phyloP scores from a whole-genome alignment of 2,329 filamentous ascomycete genomes.

The Penicillium verrucosum region DNA sequence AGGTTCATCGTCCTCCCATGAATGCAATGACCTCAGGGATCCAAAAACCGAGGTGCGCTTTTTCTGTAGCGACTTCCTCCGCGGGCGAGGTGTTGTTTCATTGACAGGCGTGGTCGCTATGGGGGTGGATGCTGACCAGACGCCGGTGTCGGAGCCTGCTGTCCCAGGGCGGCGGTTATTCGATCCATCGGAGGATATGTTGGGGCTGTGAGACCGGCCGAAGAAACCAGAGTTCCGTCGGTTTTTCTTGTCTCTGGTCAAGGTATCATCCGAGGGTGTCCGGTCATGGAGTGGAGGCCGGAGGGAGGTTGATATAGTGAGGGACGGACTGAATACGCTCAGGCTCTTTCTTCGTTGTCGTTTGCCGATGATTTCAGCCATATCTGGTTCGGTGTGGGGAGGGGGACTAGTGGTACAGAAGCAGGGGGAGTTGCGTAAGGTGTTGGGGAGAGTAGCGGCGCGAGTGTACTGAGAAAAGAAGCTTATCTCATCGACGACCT shows the following conservation, averaged over 20 bases:
- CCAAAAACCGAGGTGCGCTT: conserved; percentile 57
- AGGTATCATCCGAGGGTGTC: conserved; percentile 38
- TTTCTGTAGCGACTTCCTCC: conserved; percentile 46
- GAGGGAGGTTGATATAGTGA: conserved; percentile 22
- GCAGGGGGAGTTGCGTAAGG: conserved; percentile 2
- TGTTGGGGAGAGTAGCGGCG: conserved; percentile 6
- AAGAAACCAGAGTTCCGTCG: conserved; percentile 43
- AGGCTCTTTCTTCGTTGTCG: conserved; percentile 38
- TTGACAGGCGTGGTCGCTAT: conserved; percentile 12
- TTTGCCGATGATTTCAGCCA: conserved; percentile 32
- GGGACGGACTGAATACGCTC: conserved; percentile 32
- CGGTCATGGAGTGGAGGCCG: conserved; percentile 31
- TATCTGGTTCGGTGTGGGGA: conserved; percentile 16
- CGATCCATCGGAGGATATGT: conserved; percentile 27
- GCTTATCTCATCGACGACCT: conserved; percentile 32
- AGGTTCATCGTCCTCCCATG: conserved; percentile 52
- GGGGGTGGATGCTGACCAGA: conserved; percentile 16
- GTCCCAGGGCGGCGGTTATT: conserved; percentile 30
- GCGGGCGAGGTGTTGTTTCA: conserved; percentile 33
- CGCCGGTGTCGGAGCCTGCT: conserved; percentile 27
- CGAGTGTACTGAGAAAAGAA: conserved; percentile 12
- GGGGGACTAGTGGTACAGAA: conserved; percentile 4
- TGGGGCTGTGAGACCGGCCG: conserved; percentile 26
- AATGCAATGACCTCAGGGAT: conserved; percentile 54
- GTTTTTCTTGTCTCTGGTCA: conserved; percentile 32